Evolutionary conservation across 257 asterid species (phyloP).

Genomic region (Cruciata laevipes): DNA sequence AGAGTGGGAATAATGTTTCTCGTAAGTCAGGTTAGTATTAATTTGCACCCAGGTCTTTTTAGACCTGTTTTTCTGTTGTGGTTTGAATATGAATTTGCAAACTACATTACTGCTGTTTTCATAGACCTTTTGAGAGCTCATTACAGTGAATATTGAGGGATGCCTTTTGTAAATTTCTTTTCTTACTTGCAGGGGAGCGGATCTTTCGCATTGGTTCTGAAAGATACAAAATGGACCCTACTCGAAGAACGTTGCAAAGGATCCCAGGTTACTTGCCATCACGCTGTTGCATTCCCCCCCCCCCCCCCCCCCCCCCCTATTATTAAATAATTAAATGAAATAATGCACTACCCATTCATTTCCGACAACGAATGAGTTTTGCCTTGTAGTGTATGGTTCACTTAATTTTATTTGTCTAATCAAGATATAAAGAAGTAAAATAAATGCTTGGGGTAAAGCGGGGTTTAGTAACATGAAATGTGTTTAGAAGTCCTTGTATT

Average conservation of each 20-base stretch:
- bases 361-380: not conserved
- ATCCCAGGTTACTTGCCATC: constrained; percentile 55
- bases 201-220: constrained; percentile 86
- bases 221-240: constrained; percentile 86
- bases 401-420: not conserved
- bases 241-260: constrained; percentile 76
- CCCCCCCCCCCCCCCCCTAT: too few relatives aligned
- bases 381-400: not conserved
- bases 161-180: not conserved
- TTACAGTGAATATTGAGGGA: not conserved
- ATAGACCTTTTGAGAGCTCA: not conserved
- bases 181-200: constrained; percentile 62
- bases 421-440: too few relatives aligned
- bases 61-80: constrained; percentile 7
- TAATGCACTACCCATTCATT: not conserved
- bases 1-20: constrained; percentile 57
- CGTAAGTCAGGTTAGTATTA: constrained; percentile 81
- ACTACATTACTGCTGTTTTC: not conserved
- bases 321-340: not conserved
- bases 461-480: too few relatives aligned
- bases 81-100: not conserved
- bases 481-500: too few relatives aligned
- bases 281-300: constrained; percentile 10
- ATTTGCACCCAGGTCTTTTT: constrained; percentile 60
- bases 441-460: too few relatives aligned